Base-by-base conservation (phyloP, 495 filamentous ascomycete species). In the Glarea lozoyensis region DNA sequence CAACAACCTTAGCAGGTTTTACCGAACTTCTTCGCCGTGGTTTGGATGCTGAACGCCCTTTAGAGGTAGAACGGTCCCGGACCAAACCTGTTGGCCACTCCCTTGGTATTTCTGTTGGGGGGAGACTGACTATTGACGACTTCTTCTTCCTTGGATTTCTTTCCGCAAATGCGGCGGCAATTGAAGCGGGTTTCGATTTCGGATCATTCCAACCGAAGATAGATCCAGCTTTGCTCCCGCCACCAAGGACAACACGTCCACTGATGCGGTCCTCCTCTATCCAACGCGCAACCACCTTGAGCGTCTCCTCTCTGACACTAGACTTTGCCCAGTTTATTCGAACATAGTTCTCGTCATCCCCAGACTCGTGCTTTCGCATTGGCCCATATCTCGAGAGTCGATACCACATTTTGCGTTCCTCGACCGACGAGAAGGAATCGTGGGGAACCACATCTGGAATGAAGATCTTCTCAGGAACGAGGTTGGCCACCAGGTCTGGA, bases 381-480 rank as follows among this genome's bases (percentile, higher is more conserved):
- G 75, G 74, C 10, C 72, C 75, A 38, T 63, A 65, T 7, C 75
- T 65, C 12, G 76, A 77, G 4, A 80, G 56, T 18, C 76, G 72
- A 46, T 81, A 81, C 77, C 77, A 81, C 4, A 65, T 66, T 52
- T 75, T 80, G 32, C 77, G 72, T 43, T 76, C 63, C n/a, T 69
- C 68, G 1, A 66, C 67, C 12, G 68, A 57, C 12, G 58, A 58
- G 40, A 76, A 73, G 29, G 58, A 70, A 53, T 78, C 64, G 36
- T 51, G 33, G 11, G 46, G 30, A 13, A 49, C 25, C 15, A 24
- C 42, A 30, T 56, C 53, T 22, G 48, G 37, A 10, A 56, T 48
- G 35, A 56, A 56, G 2, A 49, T 15, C 17, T 41, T 48, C 24
- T 52, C 48, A 12, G 15, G 30, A 9, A 42, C 32, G 9, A 12